Conservation (phyloP, 805 yeast species). For the Ogataea dorogensis region DNA sequence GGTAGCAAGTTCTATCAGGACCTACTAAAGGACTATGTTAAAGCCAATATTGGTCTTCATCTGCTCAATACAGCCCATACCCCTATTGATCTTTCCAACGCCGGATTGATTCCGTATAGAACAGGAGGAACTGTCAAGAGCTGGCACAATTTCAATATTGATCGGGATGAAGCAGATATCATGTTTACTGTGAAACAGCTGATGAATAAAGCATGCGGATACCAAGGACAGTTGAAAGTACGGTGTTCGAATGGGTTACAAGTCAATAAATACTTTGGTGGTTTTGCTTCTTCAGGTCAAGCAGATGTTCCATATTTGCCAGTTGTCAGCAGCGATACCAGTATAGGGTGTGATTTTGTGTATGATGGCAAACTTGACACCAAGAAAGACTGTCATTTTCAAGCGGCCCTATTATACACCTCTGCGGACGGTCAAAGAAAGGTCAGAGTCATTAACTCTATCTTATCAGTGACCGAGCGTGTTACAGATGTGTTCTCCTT, state of each 20-base stretch:
- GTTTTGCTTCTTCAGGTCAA: constrained; percentile 40
- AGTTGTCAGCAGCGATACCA: constrained; percentile 56
- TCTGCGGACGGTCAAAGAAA: constrained; percentile 72
- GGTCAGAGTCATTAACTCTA: constrained; percentile 81
- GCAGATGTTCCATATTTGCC: constrained; percentile 70
- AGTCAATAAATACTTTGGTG: constrained; percentile 72
- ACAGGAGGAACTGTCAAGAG: constrained; percentile 71
- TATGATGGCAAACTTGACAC: constrained; percentile 75
- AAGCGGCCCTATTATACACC: constrained; percentile 85
- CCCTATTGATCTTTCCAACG: constrained; percentile 66
- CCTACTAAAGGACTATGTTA: constrained; percentile 55
- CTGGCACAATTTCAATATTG: constrained; percentile 66
- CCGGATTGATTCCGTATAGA: constrained; percentile 58
- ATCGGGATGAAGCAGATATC: constrained; percentile 64
- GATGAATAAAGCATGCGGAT: constrained; percentile 56
- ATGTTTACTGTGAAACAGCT: constrained; percentile 58
- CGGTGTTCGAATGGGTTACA: constrained; percentile 88
- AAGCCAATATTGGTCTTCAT: constrained; percentile 69
- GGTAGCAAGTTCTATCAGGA: constrained; percentile 61
- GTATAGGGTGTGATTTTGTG: constrained; percentile 66
- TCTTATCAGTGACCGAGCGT: constrained; percentile 77
- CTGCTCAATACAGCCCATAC: constrained; percentile 66
- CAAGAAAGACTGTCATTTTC: constrained; percentile 81
- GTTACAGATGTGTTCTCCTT: constrained; percentile 72
- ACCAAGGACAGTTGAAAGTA: constrained; percentile 78